Conservation (phyloP, 2,329 filamentous ascomycete genomes). For the Microsporum canis region DNA sequence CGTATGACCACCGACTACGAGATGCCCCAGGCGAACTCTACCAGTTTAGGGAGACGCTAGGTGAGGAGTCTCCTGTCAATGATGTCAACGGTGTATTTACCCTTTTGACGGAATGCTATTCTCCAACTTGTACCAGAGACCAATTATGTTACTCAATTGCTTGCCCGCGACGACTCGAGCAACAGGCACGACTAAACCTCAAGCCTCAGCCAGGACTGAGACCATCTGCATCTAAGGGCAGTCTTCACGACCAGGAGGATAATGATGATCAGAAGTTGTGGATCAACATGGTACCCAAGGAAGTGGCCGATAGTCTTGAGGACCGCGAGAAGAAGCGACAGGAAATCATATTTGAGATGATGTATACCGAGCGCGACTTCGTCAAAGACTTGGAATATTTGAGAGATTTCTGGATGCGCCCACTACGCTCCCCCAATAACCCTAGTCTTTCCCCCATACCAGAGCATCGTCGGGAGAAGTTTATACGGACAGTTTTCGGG, state of each 20-base stretch:
- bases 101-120: slow-evolving; percentile 92
- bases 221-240: slow-evolving; percentile 56
- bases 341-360: slow-evolving; percentile 94
- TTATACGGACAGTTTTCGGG: slow-evolving; percentile 87
- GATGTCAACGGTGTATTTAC: slow-evolving; percentile 95
- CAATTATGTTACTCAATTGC: slow-evolving; percentile 97
- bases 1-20: slow-evolving; percentile 87
- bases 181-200: slow-evolving; percentile 86
- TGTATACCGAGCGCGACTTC: slow-evolving; percentile 97
- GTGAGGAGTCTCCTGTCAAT: slow-evolving; percentile 56
- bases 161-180: slow-evolving; percentile 82
- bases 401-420: slow-evolving; percentile 96
- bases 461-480: slow-evolving; percentile 72
- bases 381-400: slow-evolving; percentile 98
- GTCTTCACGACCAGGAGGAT: slow-evolving; percentile 74
- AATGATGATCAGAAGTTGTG: slow-evolving; percentile 95
- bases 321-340: slow-evolving; percentile 95
- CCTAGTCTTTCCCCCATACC: slow-evolving; percentile 68
- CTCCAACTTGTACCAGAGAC: slow-evolving; percentile 89
- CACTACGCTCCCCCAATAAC: slow-evolving; percentile 61
- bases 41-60: slow-evolving; percentile 86
- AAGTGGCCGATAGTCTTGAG: slow-evolving; percentile 77
- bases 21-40: slow-evolving; percentile 94
- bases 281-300: slow-evolving; percentile 97
- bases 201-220: slow-evolving; percentile 84